A percentile compares a stretch with the other conserved stretches of the same genome.
Conservation (phyloP, 2,329 filamentous ascomycete genomes). For the Apiospora kogelbergensis region DNA sequence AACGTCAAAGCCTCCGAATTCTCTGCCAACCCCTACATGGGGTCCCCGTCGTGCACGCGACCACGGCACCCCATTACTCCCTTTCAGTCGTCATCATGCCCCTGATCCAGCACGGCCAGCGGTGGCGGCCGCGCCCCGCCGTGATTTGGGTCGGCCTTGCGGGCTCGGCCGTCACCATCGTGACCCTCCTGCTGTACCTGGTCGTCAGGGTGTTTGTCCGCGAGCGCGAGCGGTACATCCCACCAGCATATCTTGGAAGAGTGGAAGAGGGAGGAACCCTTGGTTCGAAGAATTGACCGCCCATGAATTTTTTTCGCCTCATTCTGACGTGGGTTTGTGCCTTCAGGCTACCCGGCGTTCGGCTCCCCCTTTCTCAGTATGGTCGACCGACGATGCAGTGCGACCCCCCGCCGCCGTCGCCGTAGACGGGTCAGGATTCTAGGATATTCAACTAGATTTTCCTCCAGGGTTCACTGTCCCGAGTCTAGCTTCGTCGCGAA, state of each 20-base stretch:
- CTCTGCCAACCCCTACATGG: conserved; percentile 13
- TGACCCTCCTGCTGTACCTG: neutral
- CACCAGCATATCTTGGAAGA: neutral
- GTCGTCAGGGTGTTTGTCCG: neutral
- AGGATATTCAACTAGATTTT: too few species aligned
- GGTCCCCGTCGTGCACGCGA: conserved; percentile 26
- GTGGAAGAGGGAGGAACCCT: neutral
- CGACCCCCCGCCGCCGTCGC: too few species aligned
- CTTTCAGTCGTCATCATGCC: conserved; percentile 32
- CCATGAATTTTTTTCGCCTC: too few species aligned
- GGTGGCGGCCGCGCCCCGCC: conserved; percentile 30
- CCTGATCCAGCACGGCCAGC: conserved; percentile 33
- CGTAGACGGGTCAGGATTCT: too few species aligned
- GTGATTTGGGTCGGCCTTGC: conserved; percentile 38
- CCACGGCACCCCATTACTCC: conserved; percentile 26
- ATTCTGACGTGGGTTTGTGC: too few species aligned
- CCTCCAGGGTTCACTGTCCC: too few species aligned
- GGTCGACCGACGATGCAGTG: too few species aligned
- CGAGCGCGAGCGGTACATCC: neutral
- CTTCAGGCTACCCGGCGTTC: too few species aligned
- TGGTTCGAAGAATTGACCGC: too few species aligned
- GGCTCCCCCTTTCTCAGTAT: too few species aligned
- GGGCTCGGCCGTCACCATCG: neutral
- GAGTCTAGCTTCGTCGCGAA: too few species aligned
- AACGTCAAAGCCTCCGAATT: too few species aligned